Conservation (phyloP, 164 flowering plant species). For the Magnolia changhungtana region DNA sequence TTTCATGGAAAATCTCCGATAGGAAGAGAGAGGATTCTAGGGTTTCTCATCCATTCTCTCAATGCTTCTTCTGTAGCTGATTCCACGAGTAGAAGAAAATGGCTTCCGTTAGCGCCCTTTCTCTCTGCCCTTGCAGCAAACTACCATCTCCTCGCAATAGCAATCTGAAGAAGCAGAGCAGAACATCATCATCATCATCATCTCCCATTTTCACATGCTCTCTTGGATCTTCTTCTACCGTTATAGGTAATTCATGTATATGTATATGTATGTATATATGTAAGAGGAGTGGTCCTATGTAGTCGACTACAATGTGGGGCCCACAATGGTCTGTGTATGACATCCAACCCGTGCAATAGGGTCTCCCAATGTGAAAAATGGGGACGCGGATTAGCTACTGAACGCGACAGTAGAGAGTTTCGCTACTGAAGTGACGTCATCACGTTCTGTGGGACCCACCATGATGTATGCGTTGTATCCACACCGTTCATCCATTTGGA, state of each 20-base stretch:
- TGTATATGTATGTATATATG: too few species aligned
- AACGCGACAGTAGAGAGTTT: too few species aligned
- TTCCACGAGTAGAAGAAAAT: constrained; percentile 17
- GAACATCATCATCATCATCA: not conserved
- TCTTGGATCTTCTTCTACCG: constrained; percentile 28
- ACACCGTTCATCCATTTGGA: too few species aligned
- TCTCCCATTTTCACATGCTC: constrained; percentile 13
- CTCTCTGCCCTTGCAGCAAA: constrained; percentile 42
- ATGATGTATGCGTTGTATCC: too few species aligned
- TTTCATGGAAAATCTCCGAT: not conserved
- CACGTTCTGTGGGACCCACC: too few species aligned
- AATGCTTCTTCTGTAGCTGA: not conserved
- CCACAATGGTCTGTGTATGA: too few species aligned
- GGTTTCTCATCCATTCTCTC: not conserved
- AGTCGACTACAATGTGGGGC: too few species aligned
- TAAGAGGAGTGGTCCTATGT: too few species aligned
- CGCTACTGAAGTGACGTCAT: too few species aligned
- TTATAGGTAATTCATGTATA: constrained; percentile 18
- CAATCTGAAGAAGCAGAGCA: constrained; percentile 13
- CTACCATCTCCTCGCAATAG: constrained; percentile 28
- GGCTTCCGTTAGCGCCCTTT: constrained; percentile 58
- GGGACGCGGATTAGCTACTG: too few species aligned
- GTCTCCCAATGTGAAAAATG: too few species aligned
- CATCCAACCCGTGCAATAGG: too few species aligned
- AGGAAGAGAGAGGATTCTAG: not conserved